Evolutionary conservation across 148 eudicot genomes (phyloP), one percentile per base, ranked within the genome.

Genomic region (Pouteria glomerata): DNA sequence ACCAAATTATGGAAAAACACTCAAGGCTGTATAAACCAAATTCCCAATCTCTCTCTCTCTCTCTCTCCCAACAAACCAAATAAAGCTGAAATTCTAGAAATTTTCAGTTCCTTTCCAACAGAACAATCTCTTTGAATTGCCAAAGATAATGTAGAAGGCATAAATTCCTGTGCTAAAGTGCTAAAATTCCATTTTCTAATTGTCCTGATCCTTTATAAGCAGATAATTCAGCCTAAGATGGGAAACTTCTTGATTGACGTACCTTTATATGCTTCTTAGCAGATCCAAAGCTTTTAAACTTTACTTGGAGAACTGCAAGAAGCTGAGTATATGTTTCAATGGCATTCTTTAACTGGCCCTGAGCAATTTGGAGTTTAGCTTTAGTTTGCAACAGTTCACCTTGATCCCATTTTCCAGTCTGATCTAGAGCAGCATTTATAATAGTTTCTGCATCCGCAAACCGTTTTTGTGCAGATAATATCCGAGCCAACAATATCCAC

Each of bases 361-460:
- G 96, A 42, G 88, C 87, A 81, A 85, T 68, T 79, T 84, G 91
- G 53, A 90, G 78, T 81, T 84, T 87, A 50, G 96, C 91, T 81
- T 90, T 90, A 47, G 86, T 79, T 81, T 79, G 82, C 76, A 90
- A 71, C 52, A 90, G 81, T 66, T 78, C 82, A 44, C 87, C 88
- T 47, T 82, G 91, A 69, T 84, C 87, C 88, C 90, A 78, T 64
- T 79, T 74, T 69, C 81, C 85, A 31, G 85, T 90, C 81, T 90
- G 91, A 58, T 87, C 88, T 56, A 90, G 68, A 80, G 92, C 92
- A 66, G 82, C 91, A 74, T 87, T 84, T 60, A 87, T 58, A 31
- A 87, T 68, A 57, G 76, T 74, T 78, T 85, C 90, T 15, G 90
- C 85, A 67, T 90, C 88, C 34, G 44, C 56, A 81, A 75, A 85